Conservation (phyloP, 768 basidiomycete species). For the Suillus occidentalis region DNA sequence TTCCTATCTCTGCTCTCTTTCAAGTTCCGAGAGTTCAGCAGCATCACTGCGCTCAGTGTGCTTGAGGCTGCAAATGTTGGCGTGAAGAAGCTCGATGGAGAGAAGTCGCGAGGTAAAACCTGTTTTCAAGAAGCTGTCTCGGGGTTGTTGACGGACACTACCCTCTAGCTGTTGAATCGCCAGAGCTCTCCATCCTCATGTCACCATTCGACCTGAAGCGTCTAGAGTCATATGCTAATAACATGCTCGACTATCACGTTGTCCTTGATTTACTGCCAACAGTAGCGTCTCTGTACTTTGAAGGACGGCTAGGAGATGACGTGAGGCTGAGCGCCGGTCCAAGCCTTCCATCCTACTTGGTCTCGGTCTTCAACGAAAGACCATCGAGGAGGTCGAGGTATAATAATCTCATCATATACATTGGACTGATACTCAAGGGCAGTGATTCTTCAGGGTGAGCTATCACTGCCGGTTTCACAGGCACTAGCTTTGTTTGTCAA, state of each 20-base stretch:
- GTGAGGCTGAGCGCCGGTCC: slow-evolving; percentile 81
- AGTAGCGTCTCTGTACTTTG: slow-evolving; percentile 83
- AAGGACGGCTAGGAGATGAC: slow-evolving; percentile 63
- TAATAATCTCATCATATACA: slow-evolving; percentile 25
- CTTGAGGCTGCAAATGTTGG: slow-evolving; percentile 81
- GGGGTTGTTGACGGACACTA: slow-evolving; percentile 26
- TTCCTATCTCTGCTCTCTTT: slow-evolving; percentile 90
- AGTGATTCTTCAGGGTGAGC: slow-evolving; percentile 57
- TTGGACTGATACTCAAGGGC: background rate
- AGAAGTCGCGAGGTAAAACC: slow-evolving; percentile 23
- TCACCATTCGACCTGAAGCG: slow-evolving; percentile 96
- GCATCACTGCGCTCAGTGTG: slow-evolving; percentile 82
- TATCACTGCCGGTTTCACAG: slow-evolving; percentile 84
- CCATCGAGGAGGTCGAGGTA: slow-evolving; percentile 87
- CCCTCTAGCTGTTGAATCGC: slow-evolving; percentile 28
- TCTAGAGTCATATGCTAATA: slow-evolving; percentile 92
- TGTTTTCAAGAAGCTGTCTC: slow-evolving; percentile 27
- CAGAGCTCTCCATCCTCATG: slow-evolving; percentile 62
- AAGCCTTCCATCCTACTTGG: slow-evolving; percentile 90
- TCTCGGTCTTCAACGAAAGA: slow-evolving; percentile 85
- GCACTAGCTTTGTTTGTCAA: slow-evolving; percentile 90
- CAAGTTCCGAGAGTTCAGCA: slow-evolving; percentile 93
- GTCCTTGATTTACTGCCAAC: slow-evolving; percentile 88
- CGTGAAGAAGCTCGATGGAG: slow-evolving; percentile 44
- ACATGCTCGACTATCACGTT: slow-evolving; percentile 95